phyloP scores from a whole-genome alignment of 352 stramenopile genomes.

The Phytophthora podocarpi region DNA sequence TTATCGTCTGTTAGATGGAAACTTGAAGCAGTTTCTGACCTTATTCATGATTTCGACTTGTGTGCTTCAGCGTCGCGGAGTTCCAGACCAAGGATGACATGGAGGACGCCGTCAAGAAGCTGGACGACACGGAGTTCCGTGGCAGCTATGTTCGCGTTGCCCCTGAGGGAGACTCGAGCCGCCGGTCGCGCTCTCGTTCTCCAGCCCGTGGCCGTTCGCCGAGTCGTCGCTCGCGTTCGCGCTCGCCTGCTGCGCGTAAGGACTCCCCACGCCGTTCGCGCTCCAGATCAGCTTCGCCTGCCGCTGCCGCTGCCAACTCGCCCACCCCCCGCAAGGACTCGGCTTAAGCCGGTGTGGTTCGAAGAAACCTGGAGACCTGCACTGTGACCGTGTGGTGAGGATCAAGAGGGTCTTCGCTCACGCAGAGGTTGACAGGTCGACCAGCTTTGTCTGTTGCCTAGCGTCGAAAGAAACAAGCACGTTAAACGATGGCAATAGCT shows the following conservation, averaged over 20 bases:
- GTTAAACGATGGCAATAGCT: slow-evolving; percentile 34
- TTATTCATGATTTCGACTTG: slow-evolving; percentile 2
- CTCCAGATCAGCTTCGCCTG: slow-evolving; percentile 68
- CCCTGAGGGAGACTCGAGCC: slow-evolving; percentile 42
- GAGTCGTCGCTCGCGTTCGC: slow-evolving; percentile 67
- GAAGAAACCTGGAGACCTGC: slow-evolving; percentile 20
- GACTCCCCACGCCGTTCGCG: slow-evolving; percentile 71
- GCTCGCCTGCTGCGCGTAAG: slow-evolving; percentile 62
- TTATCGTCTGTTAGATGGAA: neutral
- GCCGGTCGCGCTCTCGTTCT: slow-evolving; percentile 66
- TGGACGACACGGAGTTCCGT: slow-evolving; percentile 90
- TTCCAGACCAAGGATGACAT: slow-evolving; percentile 85
- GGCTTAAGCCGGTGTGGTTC: slow-evolving; percentile 46
- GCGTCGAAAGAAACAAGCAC: slow-evolving; percentile 28
- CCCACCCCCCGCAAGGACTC: slow-evolving; percentile 73
- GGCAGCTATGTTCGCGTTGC: slow-evolving; percentile 83
- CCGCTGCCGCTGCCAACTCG: slow-evolving; percentile 52
- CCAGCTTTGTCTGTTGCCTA: slow-evolving; percentile 31
- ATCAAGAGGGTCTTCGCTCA: slow-evolving; percentile 6
- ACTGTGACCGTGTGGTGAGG: neutral
- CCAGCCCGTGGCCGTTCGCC: slow-evolving; percentile 62
- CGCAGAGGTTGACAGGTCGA: slow-evolving; percentile 7
- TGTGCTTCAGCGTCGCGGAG: slow-evolving; percentile 63
- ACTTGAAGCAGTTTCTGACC: neutral
- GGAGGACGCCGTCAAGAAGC: slow-evolving; percentile 84